Base-by-base conservation (phyloP, 2,329 filamentous ascomycete species). In the Fonsecaea multimorphosa region DNA sequence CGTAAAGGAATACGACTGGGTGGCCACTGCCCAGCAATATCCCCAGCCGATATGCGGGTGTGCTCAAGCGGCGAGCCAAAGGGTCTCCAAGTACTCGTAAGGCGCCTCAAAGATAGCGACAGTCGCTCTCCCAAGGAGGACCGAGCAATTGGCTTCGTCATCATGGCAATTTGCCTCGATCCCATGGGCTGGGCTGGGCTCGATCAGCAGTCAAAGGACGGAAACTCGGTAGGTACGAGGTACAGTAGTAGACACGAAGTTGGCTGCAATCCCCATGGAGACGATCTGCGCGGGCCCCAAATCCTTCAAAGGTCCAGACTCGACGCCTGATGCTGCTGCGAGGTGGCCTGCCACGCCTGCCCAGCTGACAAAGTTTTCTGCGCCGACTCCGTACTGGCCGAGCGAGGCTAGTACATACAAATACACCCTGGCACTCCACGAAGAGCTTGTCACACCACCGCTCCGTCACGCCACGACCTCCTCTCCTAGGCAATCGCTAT, bases 261-360 rank as follows among this genome's bases (percentile, higher is more conserved):
- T 19, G 16, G 38, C 19, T 7, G n/a, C 44, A 49, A 49, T 49
- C 44, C 44, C 44, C 19, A 7, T 24, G 44, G 44, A 49, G n/a
- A 49, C 44, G 38, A 44, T 44, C 38, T 44, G 38, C 38, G n/a
- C 6, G 38, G 9, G n/a, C n/a, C 7, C 14, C 16, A 44, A 44
- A 14, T 11, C 7, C 16, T 6, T 44, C 38, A 5, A 19, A 44
- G 11, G 38, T 44, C 38, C n/a, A 19, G 38, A 44, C 16, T 4
- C n/a, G 38, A 40, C 19, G 22, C 22, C 22, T 49, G 44, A 49
- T 24, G 7, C 11, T 24, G 44, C 44, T 5, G 44, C 8, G 44
- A 49, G 19, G 44, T 49, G 44, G 44, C 44, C 19, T 49, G 44
- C 19, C 44, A n/a, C n/a, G n/a, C n/a, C n/a, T n/a, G n/a, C n/a